Conservation (phyloP, 2,329 filamentous ascomycete species). For the Cadophora sp. region DNA sequence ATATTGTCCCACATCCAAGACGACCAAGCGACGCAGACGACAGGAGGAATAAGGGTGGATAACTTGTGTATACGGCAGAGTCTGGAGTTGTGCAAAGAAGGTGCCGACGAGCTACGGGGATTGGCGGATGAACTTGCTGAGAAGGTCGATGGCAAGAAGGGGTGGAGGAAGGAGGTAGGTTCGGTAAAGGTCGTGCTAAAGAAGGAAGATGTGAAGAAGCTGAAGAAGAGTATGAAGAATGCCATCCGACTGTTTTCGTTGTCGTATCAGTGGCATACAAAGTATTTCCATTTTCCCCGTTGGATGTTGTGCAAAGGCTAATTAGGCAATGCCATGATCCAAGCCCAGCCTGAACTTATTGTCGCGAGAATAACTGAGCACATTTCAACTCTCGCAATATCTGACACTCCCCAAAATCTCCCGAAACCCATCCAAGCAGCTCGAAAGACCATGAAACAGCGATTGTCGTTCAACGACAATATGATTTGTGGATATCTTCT, state of each 20-base stretch:
- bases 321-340: conserved; percentile 22
- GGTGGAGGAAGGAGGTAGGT: conserved; percentile 23
- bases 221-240: conserved; percentile 25
- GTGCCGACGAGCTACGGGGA: conserved; percentile 10
- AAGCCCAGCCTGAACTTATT: conserved; percentile 30
- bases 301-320: not conserved
- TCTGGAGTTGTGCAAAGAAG: conserved; percentile 26
- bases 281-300: conserved; percentile 4
- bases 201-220: conserved; percentile 25
- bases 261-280: conserved; percentile 25
- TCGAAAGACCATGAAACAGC: not conserved
- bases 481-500: conserved; percentile 13
- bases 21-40: conserved; percentile 8
- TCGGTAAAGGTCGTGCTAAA: conserved; percentile 24
- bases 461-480: conserved; percentile 3
- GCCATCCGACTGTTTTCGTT: conserved; percentile 20
- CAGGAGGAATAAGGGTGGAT: not conserved
- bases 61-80: conserved; percentile 13
- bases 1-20: conserved; percentile 25
- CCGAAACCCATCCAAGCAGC: not conserved
- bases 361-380: conserved; percentile 15
- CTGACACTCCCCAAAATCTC: not conserved
- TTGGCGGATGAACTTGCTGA: conserved; percentile 16
- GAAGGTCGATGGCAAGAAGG: conserved; percentile 20
- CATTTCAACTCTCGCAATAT: not conserved